Evolutionary conservation across 139 green algal species (phyloP).

Genomic region (Volvox africanus): DNA sequence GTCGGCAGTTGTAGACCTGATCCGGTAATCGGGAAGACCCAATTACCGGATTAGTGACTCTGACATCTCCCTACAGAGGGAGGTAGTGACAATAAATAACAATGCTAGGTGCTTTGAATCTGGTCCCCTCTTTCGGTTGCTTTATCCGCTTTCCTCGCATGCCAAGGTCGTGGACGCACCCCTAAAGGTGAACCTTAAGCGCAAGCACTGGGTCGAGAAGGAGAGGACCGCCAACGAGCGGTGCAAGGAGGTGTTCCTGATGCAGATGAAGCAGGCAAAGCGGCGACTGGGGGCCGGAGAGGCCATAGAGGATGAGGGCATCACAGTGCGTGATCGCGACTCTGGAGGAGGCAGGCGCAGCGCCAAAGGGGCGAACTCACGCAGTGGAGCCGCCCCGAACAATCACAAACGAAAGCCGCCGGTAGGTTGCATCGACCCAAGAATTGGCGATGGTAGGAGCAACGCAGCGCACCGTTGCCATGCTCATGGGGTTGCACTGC

Average conservation of each 20-base stretch:
- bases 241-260: conserved; percentile 33
- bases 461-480: too few relatives aligned
- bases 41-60: too few relatives aligned
- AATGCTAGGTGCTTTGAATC: too few relatives aligned
- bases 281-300: background rate
- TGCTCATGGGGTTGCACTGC: too few relatives aligned
- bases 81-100: too few relatives aligned
- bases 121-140: too few relatives aligned
- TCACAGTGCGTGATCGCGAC: background rate
- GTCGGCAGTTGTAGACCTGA: too few relatives aligned
- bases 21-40: too few relatives aligned
- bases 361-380: background rate
- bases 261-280: conserved; percentile 47
- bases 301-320: background rate
- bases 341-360: background rate
- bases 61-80: too few relatives aligned
- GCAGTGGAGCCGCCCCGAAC: background rate
- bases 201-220: conserved; percentile 50
- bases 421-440: background rate
- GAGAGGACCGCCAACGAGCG: conserved; percentile 34
- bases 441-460: too few relatives aligned
- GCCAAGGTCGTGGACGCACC: conserved; percentile 40
- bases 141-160: background rate
- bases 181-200: conserved; percentile 48
- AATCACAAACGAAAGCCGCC: conserved; percentile 33